A percentile compares a stretch with the other conserved stretches of the same genome.
Evolutionary conservation across 495 filamentous ascomycete genomes (phyloP).

Genomic region (Tuber brumale): DNA sequence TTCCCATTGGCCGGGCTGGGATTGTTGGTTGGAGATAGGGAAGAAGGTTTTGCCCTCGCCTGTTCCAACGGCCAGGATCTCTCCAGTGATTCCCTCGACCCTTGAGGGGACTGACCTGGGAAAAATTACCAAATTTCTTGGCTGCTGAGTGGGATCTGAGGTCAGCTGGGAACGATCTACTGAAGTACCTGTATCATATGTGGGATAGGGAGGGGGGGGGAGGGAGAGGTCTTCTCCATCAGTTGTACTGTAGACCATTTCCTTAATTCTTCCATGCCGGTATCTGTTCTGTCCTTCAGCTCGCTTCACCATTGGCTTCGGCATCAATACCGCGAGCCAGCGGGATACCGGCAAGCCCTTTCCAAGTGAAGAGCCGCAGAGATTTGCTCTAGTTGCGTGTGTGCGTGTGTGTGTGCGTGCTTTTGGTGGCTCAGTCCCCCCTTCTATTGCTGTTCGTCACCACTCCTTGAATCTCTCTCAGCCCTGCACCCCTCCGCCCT

Average conservation of each 20-base stretch:
- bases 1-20: background rate
- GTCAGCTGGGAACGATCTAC: background rate
- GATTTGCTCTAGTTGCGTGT: background rate
- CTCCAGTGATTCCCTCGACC: background rate
- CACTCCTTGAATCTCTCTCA: background rate
- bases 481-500: background rate
- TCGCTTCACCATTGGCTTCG: background rate
- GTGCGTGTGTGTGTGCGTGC: background rate
- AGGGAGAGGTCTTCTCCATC: background rate
- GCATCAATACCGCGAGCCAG: background rate
- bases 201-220: background rate
- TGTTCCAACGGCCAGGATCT: background rate
- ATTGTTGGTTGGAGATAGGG: background rate
- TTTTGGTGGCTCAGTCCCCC: background rate
- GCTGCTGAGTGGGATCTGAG: background rate
- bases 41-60: background rate
- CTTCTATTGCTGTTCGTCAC: background rate
- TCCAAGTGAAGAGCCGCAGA: background rate
- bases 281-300: background rate
- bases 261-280: background rate
- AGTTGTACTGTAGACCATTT: background rate
- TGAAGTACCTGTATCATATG: background rate
- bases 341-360: background rate
- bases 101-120: background rate
- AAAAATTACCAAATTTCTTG: background rate